Base-by-base conservation (phyloP, 176 grass and related monocot species). In the Oropetium thomaeum region DNA sequence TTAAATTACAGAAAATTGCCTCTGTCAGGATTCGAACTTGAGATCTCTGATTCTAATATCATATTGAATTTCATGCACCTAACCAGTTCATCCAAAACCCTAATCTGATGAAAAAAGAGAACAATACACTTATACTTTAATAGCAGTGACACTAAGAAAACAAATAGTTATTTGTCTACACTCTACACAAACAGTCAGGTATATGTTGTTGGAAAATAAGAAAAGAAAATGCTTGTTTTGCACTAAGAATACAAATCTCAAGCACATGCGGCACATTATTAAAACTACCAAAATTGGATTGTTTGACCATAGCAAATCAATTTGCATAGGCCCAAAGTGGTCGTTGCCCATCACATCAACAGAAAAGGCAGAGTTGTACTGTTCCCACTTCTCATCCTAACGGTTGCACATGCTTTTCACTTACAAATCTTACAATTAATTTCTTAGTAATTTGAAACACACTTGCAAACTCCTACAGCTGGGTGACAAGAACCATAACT, bases 261-360 rank as follows among this genome's bases (percentile, higher is more conserved):
- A 14, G 20, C 37, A 17, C 41, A 69, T 10, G 32, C 45, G 25
- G 4, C 13, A 17, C 25, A 41, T n/a, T n/a, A n/a, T n/a, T 14
- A 47, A 34, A 73, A 13, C 15, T 42, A 49, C 14, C 43, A 33
- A 26, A 3, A 42, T 32, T 69, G 19, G 28, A 62, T 42, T 28
- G 22, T 52, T 49, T 68, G 61, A 61, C 83, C 77, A 53, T 13
- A 62, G 4, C 13, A 61, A 33, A 80, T 69, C 69, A 61, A 15
- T 20, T 49, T 61, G 17, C 48, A 42, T 5, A 40, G 23, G 32
- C 32, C 76, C 9, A 58, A 65, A 72, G 47, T 69, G 44, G 63
- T 42, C 35, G 77, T 62, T 81, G 64, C 2, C 33, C 71, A 69
- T 75, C 77, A 81, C 41, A 80, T 42, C 34, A n/a, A 80, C 3